These are phyloP conservation scores for Dipteronia dyeriana DNA, from an alignment of 345 rosid species.

Conservation along the genomic window DNA sequence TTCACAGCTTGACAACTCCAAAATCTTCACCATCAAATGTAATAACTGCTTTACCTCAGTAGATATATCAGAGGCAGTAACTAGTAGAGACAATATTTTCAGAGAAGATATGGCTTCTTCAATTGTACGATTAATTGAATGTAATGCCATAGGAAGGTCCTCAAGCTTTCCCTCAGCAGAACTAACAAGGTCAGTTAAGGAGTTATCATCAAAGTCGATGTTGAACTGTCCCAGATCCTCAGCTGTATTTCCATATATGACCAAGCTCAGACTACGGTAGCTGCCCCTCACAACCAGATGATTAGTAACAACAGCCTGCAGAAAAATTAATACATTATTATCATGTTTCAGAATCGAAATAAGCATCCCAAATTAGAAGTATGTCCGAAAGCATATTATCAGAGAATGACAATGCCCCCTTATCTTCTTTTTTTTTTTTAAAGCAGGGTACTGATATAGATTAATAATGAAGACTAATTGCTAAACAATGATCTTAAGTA, in stretches of 20 bases:
- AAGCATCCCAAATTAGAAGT: slow-evolving; percentile 19
- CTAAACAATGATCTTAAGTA: background rate
- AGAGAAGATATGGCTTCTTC: slow-evolving; percentile 71
- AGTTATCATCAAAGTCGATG: slow-evolving; percentile 87
- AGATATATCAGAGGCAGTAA: slow-evolving; percentile 55
- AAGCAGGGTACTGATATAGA: background rate
- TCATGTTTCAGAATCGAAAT: background rate
- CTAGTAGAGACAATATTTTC: slow-evolving; percentile 61
- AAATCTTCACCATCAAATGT: slow-evolving; percentile 56
- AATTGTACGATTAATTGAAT: slow-evolving; percentile 58
- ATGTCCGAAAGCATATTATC: background rate
- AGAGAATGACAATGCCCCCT: background rate
- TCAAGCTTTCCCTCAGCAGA: slow-evolving; percentile 90
- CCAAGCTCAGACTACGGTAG: slow-evolving; percentile 90
- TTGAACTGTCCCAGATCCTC: slow-evolving; percentile 99
- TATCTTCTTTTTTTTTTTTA: too few relatives aligned
- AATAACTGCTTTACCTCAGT: slow-evolving; percentile 75
- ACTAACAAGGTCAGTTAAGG: slow-evolving; percentile 81
- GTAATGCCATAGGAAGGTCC: slow-evolving; percentile 84
- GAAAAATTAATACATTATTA: slow-evolving; percentile 10
- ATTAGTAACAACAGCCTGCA: slow-evolving; percentile 97
- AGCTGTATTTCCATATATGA: slow-evolving; percentile 90
- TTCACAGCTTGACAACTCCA: slow-evolving; percentile 51
- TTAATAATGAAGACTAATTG: slow-evolving; percentile 1
- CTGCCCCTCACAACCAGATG: slow-evolving; percentile 97